Evolutionary conservation across 768 basidiomycete species (phyloP).

Genomic region (Panaeolus papilionaceus): DNA sequence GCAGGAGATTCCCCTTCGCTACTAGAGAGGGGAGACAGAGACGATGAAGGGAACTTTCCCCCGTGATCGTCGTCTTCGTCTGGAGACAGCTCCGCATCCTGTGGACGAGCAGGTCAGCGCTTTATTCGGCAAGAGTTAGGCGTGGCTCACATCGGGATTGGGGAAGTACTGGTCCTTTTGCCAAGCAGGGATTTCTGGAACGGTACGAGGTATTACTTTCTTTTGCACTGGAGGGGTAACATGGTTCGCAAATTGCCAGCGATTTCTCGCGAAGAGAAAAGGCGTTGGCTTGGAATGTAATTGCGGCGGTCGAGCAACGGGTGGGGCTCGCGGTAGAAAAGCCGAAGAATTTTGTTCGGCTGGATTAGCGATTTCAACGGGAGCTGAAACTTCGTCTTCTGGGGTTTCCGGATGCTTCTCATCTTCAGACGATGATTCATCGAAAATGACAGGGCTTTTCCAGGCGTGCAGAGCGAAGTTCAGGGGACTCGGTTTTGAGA

Average conservation of each 20-base stretch:
- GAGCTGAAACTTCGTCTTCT: constrained; percentile 54
- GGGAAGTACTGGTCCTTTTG: constrained; percentile 7
- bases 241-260: constrained; percentile 47
- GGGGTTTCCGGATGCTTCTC: constrained; percentile 64
- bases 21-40: constrained; percentile 19
- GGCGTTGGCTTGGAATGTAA: constrained; percentile 57
- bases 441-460: constrained; percentile 51
- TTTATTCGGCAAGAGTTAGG: background rate
- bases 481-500: constrained; percentile 65
- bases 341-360: constrained; percentile 22
- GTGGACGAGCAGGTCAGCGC: background rate
- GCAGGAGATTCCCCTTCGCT: constrained; percentile 28
- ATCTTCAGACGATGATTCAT: constrained; percentile 54
- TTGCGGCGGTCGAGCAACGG: constrained; percentile 20
- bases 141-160: constrained; percentile 8
- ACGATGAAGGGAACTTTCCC: constrained; percentile 28
- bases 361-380: constrained; percentile 33
- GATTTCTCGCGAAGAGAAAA: constrained; percentile 65
- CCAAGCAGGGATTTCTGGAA: constrained; percentile 3
- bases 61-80: constrained; percentile 31
- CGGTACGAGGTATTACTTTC: background rate
- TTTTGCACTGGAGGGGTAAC: constrained; percentile 1
- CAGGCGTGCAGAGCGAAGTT: constrained; percentile 65
- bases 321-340: constrained; percentile 27
- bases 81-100: constrained; percentile 14